Conservation (phyloP, 2,329 filamentous ascomycete genomes). For the Simplicillium sp. region DNA sequence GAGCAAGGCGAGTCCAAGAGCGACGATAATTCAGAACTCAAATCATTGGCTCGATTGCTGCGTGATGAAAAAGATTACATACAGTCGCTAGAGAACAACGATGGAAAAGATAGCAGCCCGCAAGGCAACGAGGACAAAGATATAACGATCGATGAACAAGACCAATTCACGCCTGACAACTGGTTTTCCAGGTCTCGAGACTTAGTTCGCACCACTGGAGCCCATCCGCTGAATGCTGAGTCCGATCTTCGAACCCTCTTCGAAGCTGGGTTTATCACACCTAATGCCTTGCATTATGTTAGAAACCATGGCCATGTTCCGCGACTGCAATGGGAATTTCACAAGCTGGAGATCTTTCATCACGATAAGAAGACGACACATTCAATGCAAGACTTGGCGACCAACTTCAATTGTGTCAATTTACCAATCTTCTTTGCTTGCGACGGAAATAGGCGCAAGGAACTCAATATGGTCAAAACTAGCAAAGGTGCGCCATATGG, state of each 20-base stretch:
- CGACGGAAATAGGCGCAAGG: constrained; percentile 39
- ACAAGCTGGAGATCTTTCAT: constrained; percentile 33
- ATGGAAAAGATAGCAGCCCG: constrained; percentile 15
- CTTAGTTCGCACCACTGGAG: constrained; percentile 39
- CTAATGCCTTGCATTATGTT: constrained; percentile 40
- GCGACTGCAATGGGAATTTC: constrained; percentile 36
- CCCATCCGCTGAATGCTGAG: constrained; percentile 43
- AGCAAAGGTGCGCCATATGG: constrained; percentile 39
- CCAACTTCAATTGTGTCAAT: constrained; percentile 32
- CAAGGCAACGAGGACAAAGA: constrained; percentile 9
- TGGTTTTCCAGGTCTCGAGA: constrained; percentile 37
- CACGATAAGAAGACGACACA: constrained; percentile 23
- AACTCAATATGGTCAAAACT: constrained; percentile 38
- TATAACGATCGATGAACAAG: constrained; percentile 33
- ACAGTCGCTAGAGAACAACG: constrained; percentile 26
- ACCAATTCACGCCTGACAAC: constrained; percentile 42
- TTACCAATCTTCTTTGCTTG: constrained; percentile 37
- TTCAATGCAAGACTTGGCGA: constrained; percentile 30
- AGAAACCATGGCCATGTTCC: constrained; percentile 43
- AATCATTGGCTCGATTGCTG: constrained; percentile 32
- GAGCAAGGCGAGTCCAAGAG: constrained; percentile 8
- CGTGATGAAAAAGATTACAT: constrained; percentile 33
- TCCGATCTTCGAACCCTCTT: constrained; percentile 28
- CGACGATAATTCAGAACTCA: constrained; percentile 15
- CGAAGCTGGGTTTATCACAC: constrained; percentile 37